phyloP scores from a whole-genome alignment of 768 basidiomycete genomes.

The Leucocoprinus leucothites region DNA sequence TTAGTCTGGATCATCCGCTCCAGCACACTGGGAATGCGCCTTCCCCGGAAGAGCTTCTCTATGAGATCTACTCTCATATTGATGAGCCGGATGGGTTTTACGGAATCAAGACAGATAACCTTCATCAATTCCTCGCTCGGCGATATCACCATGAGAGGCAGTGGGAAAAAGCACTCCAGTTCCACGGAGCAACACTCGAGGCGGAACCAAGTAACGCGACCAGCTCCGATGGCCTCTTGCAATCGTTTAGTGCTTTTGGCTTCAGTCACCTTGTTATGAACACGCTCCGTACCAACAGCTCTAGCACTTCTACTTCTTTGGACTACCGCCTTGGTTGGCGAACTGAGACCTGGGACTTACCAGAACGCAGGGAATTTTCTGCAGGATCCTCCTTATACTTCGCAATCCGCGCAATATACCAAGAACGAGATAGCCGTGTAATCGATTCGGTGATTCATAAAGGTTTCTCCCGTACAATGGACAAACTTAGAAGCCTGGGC shows the following conservation, averaged over 20 bases:
- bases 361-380: conserved; percentile 48
- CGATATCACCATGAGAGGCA: conserved; percentile 91
- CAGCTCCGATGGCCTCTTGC: conserved; percentile 63
- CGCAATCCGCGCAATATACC: conserved; percentile 77
- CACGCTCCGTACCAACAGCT: conserved; percentile 46
- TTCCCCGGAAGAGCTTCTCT: conserved; percentile 67
- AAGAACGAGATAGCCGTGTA: conserved; percentile 57
- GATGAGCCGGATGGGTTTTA: conserved; percentile 99
- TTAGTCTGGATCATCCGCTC: conserved; percentile 52
- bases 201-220: conserved; percentile 39
- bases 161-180: conserved; percentile 88
- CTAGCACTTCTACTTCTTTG: conserved; percentile 43
- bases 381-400: conserved; percentile 67
- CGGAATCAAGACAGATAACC: conserved; percentile 77
- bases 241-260: conserved; percentile 85
- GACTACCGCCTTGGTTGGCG: conserved; percentile 89
- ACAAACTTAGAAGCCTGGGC: conserved; percentile 59
- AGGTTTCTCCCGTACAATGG: conserved; percentile 59
- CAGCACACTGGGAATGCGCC: conserved; percentile 24
- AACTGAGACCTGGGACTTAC: conserved; percentile 94
- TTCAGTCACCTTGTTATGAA: conserved; percentile 85
- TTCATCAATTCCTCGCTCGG: conserved; percentile 76
- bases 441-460: conserved; percentile 49
- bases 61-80: conserved; percentile 91
- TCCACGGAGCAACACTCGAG: conserved; percentile 85